Conservation (phyloP, 805 yeast species). For the Grigorovia yakushimaensis region DNA sequence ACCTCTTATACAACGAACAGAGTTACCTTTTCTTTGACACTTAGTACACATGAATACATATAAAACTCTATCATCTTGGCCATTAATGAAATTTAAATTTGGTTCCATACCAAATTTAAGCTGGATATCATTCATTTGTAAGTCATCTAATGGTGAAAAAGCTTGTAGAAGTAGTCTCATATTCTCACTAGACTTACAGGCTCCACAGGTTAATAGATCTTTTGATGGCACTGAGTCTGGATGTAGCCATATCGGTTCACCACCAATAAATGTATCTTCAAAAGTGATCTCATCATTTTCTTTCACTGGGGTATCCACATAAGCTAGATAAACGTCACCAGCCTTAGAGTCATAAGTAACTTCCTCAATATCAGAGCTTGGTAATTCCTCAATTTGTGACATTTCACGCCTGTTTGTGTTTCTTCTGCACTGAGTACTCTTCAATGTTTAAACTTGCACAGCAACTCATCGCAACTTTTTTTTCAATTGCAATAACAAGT, state of each 20-base stretch:
- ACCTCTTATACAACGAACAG: slow-evolving; percentile 70
- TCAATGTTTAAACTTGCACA: not conserved
- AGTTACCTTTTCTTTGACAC: slow-evolving; percentile 64
- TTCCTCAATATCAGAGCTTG: slow-evolving; percentile 19
- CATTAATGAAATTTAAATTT: slow-evolving; percentile 25
- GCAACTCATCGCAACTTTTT: not conserved
- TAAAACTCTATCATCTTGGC: slow-evolving; percentile 68
- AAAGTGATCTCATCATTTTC: slow-evolving; percentile 36
- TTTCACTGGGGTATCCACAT: slow-evolving; percentile 50
- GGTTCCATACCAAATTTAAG: slow-evolving; percentile 3
- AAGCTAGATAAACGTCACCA: slow-evolving; percentile 47
- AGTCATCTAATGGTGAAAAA: slow-evolving; percentile 58
- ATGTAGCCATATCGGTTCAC: slow-evolving; percentile 63
- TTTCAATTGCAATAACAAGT: too few species aligned
- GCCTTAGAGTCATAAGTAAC: slow-evolving; percentile 9
- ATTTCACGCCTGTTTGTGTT: slow-evolving; percentile 7
- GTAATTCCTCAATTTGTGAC: slow-evolving; percentile 2
- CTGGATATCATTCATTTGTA: slow-evolving; percentile 18
- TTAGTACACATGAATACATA: slow-evolving; percentile 71
- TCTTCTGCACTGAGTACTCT: not conserved
- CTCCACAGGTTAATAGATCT: slow-evolving; percentile 49
- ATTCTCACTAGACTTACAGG: slow-evolving; percentile 40
- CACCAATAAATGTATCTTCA: slow-evolving; percentile 77
- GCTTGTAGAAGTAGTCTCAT: slow-evolving; percentile 72
- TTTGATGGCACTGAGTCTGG: slow-evolving; percentile 46